Percentiles rank a stretch among this genome's conserved stretches.
Evolutionary conservation across 2,329 filamentous ascomycete species (phyloP).

Genomic region (Arthrobotrys pseudoclavata): DNA sequence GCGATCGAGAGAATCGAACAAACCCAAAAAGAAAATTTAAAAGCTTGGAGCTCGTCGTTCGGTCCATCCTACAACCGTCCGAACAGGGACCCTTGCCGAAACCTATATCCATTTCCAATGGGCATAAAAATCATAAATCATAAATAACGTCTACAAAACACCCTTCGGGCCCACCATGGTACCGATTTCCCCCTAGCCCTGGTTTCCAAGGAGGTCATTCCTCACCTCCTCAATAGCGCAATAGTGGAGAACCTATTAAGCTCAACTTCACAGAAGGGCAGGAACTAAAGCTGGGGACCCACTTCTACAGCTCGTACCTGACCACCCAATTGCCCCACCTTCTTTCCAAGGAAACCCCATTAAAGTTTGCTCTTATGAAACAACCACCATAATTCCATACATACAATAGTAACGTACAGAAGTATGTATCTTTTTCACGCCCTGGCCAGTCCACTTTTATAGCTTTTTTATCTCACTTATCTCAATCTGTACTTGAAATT

Average conservation of each 20-base stretch:
- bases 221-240: conserved; percentile 38
- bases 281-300: conserved; percentile 12
- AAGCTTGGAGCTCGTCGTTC: not conserved
- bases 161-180: conserved; percentile 2
- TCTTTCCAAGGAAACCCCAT: conserved; percentile 5
- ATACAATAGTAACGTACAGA: not conserved
- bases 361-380: conserved; percentile 60
- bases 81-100: conserved; percentile 9
- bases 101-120: not conserved
- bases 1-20: not conserved
- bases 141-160: not conserved
- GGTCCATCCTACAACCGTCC: not conserved
- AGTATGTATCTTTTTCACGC: too few relatives aligned
- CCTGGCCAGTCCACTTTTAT: conserved; percentile 1
- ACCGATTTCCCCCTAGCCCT: conserved; percentile 5
- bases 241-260: conserved; percentile 44
- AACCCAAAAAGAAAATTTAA: not conserved
- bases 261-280: not conserved
- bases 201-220: conserved; percentile 15
- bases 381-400: conserved; percentile 24
- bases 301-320: conserved; percentile 42
- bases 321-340: conserved; percentile 40
- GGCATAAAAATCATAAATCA: not conserved
- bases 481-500: conserved; percentile 55
- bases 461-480: conserved; percentile 29